phyloP scores from a whole-genome alignment of 768 basidiomycete species.

The Boletus rex-veris region DNA sequence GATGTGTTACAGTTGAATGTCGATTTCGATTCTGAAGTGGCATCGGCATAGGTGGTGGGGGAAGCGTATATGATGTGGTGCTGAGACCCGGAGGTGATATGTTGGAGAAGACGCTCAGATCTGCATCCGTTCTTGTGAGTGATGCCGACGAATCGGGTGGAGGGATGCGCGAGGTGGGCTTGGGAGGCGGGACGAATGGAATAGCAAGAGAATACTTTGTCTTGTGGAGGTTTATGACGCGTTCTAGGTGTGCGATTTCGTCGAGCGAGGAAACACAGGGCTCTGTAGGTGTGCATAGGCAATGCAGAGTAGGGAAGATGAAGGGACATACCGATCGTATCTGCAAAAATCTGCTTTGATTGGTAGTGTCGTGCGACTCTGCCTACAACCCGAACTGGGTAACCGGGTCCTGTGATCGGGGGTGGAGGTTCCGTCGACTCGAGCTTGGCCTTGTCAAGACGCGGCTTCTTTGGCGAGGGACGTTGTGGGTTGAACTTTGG shows the following conservation, averaged over 20 bases:
- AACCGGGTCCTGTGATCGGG: constrained; percentile 45
- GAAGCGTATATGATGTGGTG: constrained; percentile 6
- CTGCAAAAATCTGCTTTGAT: constrained; percentile 44
- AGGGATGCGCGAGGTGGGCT: constrained; percentile 8
- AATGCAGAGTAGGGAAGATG: not conserved
- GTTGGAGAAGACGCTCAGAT: constrained; percentile 10
- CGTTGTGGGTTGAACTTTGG: not conserved
- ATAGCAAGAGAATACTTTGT: constrained; percentile 44
- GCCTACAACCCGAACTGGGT: constrained; percentile 46
- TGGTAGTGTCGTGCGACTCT: constrained; percentile 40
- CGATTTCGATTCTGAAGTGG: constrained; percentile 10
- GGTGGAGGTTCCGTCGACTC: constrained; percentile 23
- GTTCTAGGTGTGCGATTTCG: constrained; percentile 55
- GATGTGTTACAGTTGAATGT: not conserved
- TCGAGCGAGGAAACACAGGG: constrained; percentile 51
- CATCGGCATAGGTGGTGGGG: constrained; percentile 10
- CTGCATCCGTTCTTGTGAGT: not conserved
- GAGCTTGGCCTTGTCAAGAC: constrained; percentile 2
- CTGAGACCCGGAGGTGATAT: constrained; percentile 4
- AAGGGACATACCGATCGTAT: constrained; percentile 46
- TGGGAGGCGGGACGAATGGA: constrained; percentile 45
- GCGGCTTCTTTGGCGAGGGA: constrained; percentile 18
- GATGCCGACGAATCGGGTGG: not conserved
- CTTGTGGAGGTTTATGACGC: constrained; percentile 51
- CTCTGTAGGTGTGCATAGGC: constrained; percentile 29